Conservation (phyloP, 2,329 filamentous ascomycete species). For the Aspergillus sp. region DNA sequence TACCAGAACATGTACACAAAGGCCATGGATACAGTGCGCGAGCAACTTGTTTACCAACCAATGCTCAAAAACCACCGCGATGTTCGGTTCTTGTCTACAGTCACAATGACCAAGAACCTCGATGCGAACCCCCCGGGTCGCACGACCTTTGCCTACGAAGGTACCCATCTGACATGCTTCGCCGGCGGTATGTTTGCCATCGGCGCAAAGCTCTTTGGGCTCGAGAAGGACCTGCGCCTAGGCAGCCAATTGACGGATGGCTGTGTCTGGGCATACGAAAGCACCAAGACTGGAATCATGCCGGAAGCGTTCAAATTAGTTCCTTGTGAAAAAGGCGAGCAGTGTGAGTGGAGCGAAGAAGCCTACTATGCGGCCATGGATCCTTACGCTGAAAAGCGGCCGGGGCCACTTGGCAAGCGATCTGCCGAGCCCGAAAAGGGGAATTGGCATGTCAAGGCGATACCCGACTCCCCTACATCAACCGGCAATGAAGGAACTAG, state of each 20-base stretch:
- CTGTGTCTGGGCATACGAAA: constrained; percentile 67
- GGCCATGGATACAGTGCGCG: constrained; percentile 43
- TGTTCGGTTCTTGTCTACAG: constrained; percentile 47
- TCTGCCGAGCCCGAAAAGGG: constrained; percentile 18
- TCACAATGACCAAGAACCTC: constrained; percentile 25
- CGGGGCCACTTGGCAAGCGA: constrained; percentile 16
- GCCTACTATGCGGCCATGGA: constrained; percentile 53
- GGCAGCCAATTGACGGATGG: constrained; percentile 63
- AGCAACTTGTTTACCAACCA: constrained; percentile 50
- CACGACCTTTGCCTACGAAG: constrained; percentile 53
- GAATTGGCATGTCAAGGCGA: constrained; percentile 28
- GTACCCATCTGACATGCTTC: constrained; percentile 64
- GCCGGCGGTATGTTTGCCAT: constrained; percentile 66
- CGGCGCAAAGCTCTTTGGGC: constrained; percentile 61
- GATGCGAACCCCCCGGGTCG: constrained; percentile 21
- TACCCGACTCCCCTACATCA: not conserved
- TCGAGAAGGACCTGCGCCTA: constrained; percentile 59
- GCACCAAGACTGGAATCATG: constrained; percentile 63
- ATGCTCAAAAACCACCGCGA: constrained; percentile 49
- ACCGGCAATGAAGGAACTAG: constrained; percentile 3
- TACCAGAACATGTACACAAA: constrained; percentile 51
- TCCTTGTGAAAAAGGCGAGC: constrained; percentile 50
- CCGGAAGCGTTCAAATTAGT: constrained; percentile 61
- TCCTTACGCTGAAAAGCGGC: constrained; percentile 36
- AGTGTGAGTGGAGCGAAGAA: constrained; percentile 60